Evolutionary conservation across 139 green algal species (phyloP), one percentile per base, ranked within the genome.

Genomic region (Chlorella sp.): DNA sequence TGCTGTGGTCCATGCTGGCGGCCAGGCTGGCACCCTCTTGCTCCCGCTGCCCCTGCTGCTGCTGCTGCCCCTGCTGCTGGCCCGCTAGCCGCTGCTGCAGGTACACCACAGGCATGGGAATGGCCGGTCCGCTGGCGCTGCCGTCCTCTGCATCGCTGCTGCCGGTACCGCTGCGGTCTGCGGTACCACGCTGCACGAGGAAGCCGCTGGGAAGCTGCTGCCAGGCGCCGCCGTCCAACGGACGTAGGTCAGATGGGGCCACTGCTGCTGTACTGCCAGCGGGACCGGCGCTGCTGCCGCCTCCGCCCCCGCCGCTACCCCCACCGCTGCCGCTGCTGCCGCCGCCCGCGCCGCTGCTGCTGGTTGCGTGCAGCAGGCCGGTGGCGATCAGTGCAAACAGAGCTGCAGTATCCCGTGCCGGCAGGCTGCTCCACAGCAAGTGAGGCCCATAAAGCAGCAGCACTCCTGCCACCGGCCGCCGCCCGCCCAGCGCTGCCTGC

Each of bases 361-460:
- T 68, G 85, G 34, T 71, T 42, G 85, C 85, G 53, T 92, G 89
- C 75, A 92, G 85, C 89, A 93, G 73, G 32, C 89, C 82, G 2
- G 73, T 75, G 42, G 81, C 69, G 7, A 88, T 39, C 57, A 94
- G 61, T 21, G 77, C 61, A 78, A 86, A 85, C 66, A 94, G 37
- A 0, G 85, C 78, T 11, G 71, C 84, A 0, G 85, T 92, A 76
- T 94, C 92, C 21, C 66, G 78, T 32, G 66, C 78, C 14, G 60
- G 26, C 80, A 94, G 80, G 28, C 64, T 88, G 87, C 80, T 93
- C 88, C 88, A 93, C 57, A 94, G 40, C 42, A 90, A 32, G 64
- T 81, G 69, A 0, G 87, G 91, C n/a, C 86, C 83, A 15, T 94
- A 87, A 36, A 92, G 82, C 28, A 94, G 48, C 84, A 94, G 69